A percentile compares a stretch with the other conserved stretches of the same genome.
Evolutionary conservation across 2,329 filamentous ascomycete genomes (phyloP).

Genomic region (Ustulina deusta): DNA sequence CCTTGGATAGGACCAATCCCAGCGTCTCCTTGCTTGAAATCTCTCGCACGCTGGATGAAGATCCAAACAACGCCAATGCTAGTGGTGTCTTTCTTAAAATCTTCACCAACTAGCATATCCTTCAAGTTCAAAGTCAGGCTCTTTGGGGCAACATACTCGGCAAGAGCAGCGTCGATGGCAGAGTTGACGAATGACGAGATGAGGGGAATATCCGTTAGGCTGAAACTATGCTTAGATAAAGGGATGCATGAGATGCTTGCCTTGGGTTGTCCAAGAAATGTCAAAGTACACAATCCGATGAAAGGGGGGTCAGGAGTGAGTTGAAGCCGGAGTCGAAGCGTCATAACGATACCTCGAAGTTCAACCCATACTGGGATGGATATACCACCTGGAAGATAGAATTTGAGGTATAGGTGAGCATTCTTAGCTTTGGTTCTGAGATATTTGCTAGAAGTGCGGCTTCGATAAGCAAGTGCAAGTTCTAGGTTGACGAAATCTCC

Average conservation of each 20-base stretch:
- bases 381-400: constrained; percentile 71
- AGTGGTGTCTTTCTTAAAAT: constrained; percentile 80
- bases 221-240: constrained; percentile 74
- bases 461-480: constrained; percentile 78
- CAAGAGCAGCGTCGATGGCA: constrained; percentile 77
- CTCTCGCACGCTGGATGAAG: constrained; percentile 73
- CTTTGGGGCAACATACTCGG: constrained; percentile 81
- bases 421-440: constrained; percentile 75
- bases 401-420: constrained; percentile 77
- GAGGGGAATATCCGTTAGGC: constrained; percentile 80
- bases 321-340: constrained; percentile 75
- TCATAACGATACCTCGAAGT: constrained; percentile 77
- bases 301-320: constrained; percentile 82
- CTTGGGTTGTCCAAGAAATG: constrained; percentile 80
- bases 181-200: constrained; percentile 82
- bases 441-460: constrained; percentile 69
- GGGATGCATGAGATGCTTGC: constrained; percentile 78
- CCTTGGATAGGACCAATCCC: constrained; percentile 71
- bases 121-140: constrained; percentile 79
- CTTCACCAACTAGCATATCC: constrained; percentile 81
- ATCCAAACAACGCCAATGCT: constrained; percentile 74
- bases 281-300: constrained; percentile 79
- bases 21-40: constrained; percentile 78
- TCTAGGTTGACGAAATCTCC: constrained; percentile 84
- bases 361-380: constrained; percentile 79